A percentile compares a stretch with the other conserved stretches of the same genome.
These are phyloP conservation scores for Elaeis oleifera DNA, from an alignment of 202 grass and related monocot genomes.

Conservation along the genomic window DNA sequence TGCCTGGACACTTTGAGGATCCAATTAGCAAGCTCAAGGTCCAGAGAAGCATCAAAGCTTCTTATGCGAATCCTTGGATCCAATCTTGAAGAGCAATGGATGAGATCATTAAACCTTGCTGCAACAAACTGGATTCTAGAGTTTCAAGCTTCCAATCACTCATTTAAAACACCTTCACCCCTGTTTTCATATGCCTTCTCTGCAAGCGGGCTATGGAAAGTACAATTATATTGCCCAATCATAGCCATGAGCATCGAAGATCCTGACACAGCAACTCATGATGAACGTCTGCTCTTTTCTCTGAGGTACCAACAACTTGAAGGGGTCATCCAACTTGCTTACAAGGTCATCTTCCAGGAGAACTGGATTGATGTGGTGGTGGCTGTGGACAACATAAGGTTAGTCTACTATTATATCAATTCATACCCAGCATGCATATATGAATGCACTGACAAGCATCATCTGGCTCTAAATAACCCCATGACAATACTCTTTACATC, in stretches of 20 bases:
- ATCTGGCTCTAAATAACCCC: no score
- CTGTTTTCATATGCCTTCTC: conserved; percentile 65
- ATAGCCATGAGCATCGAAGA: conserved; percentile 70
- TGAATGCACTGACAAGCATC: no score
- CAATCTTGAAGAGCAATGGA: conserved; percentile 81
- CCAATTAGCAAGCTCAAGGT: conserved; percentile 51
- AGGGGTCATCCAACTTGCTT: conserved; percentile 73
- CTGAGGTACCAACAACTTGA: conserved; percentile 81
- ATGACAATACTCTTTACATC: conserved; percentile 1
- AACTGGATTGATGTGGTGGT: conserved; percentile 81
- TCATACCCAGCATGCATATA: neutral
- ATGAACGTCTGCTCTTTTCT: conserved; percentile 75
- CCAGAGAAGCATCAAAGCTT: conserved; percentile 50
- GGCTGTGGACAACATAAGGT: conserved; percentile 89
- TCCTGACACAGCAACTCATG: conserved; percentile 42
- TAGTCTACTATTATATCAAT: conserved; percentile 19
- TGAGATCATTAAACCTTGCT: conserved; percentile 68
- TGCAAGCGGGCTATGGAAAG: conserved; percentile 73
- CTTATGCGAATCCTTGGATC: conserved; percentile 53
- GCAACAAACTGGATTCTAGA: conserved; percentile 77
- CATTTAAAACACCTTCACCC: conserved; percentile 20
- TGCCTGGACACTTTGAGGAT: conserved; percentile 47
- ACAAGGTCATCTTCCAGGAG: conserved; percentile 39
- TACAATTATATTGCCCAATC: conserved; percentile 77
- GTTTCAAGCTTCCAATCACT: conserved; percentile 32